A percentile compares a stretch with the other conserved stretches of the same genome.
phyloP scores from a whole-genome alignment of 73 alveolate species.

The Paramecium octaurelia region DNA sequence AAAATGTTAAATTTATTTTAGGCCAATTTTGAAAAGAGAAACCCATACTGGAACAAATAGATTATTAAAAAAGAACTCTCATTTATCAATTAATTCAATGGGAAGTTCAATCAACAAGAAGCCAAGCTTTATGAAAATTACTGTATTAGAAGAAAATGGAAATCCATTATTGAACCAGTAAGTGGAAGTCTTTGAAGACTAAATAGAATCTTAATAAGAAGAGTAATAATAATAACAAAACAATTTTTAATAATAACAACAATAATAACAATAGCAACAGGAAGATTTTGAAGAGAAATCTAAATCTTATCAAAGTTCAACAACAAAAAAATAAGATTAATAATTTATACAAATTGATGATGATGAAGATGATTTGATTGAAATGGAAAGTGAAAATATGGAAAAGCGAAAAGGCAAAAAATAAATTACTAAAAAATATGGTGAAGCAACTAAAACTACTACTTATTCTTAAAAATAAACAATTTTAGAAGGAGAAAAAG shows the following conservation, averaged over 20 bases:
- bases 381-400: neutral
- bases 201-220: neutral
- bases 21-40: conserved; percentile 13
- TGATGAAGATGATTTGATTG: conserved; percentile 6
- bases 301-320: conserved; percentile 4
- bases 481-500: conserved; percentile 26
- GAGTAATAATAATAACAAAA: neutral
- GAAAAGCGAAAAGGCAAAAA: neutral
- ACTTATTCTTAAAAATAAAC: conserved; percentile 12
- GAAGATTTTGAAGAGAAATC: conserved; percentile 11
- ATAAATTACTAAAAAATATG: neutral
- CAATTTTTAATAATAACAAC: neutral
- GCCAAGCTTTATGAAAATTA: conserved; percentile 23
- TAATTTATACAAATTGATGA: neutral
- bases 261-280: neutral
- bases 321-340: neutral
- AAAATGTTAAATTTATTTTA: neutral
- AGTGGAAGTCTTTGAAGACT: conserved; percentile 17
- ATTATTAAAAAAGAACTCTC: neutral
- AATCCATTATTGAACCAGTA: neutral
- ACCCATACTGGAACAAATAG: neutral
- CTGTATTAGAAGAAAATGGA: conserved; percentile 47
- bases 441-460: conserved; percentile 39
- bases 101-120: neutral
- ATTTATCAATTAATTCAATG: neutral